Conservation (phyloP, 2,329 filamentous ascomycete genomes). For the Xylaria sp. region DNA sequence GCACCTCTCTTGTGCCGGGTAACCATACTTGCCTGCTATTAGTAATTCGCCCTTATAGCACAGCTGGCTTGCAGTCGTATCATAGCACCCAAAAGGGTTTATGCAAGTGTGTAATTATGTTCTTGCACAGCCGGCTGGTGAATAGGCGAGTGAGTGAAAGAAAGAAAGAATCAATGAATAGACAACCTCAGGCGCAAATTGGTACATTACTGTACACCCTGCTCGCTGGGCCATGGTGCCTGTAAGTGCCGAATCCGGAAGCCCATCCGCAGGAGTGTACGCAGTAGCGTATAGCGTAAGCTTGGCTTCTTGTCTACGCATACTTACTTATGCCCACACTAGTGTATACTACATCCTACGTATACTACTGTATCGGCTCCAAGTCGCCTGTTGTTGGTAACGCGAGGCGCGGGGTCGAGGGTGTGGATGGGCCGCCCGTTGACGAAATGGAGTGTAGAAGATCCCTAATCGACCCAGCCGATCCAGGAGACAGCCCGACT, state of each 20-base stretch:
- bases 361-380: conserved; percentile 1
- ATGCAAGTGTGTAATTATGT: conserved; percentile 28
- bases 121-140: conserved; percentile 33
- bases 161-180: background rate
- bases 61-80: conserved; percentile 22
- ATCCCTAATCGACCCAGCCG: conserved; percentile 25
- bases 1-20: background rate
- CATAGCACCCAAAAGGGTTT: conserved; percentile 4
- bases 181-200: background rate
- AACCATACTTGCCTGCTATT: background rate
- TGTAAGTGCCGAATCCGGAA: conserved; percentile 23
- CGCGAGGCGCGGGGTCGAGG: conserved; percentile 31
- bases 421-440: conserved; percentile 28
- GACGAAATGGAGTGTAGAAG: conserved; percentile 19
- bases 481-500: conserved; percentile 30
- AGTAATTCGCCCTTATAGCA: conserved; percentile 13
- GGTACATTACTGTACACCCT: background rate
- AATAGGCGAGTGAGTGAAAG: conserved; percentile 5
- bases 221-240: background rate
- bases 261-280: background rate
- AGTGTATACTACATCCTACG: background rate
- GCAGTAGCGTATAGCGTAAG: background rate
- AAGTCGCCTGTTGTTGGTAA: conserved; percentile 15
- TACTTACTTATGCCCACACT: background rate
- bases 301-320: conserved; percentile 16